Base-by-base conservation (phyloP, 2,329 filamentous ascomycete genomes). In the Pseudocercospora ulei region DNA sequence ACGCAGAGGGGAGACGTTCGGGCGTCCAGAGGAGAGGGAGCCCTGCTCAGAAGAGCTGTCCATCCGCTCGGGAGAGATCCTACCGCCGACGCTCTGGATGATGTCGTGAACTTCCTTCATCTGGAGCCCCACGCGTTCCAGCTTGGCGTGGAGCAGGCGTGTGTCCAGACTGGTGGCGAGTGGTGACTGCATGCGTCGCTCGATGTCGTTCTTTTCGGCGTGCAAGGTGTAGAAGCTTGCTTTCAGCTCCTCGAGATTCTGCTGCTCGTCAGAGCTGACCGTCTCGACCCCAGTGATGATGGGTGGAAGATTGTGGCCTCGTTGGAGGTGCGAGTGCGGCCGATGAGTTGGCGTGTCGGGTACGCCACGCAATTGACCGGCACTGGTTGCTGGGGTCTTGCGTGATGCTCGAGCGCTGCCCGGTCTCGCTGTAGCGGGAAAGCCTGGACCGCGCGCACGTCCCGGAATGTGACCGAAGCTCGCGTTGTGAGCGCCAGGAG, bases 181-280 rank as follows among this genome's bases (percentile, higher is more conserved):
- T 17, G 27, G 11, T 4, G 23, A 8, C 4, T 24, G 17, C 8
- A 43, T 28, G 19, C 39, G 23, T 13, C 28, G 8, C 17, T 40
- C 35, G n/a, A 45, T 12, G 7, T 22, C 19, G 31, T 34, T 31
- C 27, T 39, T 36, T 31, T 48, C 38, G 7, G 45, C 45, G 8
- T 38, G 38, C n/a, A 44, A 11, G 8, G 31, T 35, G 17, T 42
- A 37, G 16, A 40, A 42, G 8, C 27, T 37, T 7, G 45, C 41
- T 16, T 35, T 39, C 16, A 44, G 36, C 25, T 39, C 11, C n/a
- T 43, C 25, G 7, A 34, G 12, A 12, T 12, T 29, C 19, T 7
- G n/a, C 4, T 5, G 6, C 6, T 26, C 24, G 9, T 20, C 30
- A 8, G 8, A n/a, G 17, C 7, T 11, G 5, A 5, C 16, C 7